Evolutionary conservation across 2,329 filamentous ascomycete genomes (phyloP), one percentile per base, ranked within the genome.

Genomic region (Diaporthe sp.): DNA sequence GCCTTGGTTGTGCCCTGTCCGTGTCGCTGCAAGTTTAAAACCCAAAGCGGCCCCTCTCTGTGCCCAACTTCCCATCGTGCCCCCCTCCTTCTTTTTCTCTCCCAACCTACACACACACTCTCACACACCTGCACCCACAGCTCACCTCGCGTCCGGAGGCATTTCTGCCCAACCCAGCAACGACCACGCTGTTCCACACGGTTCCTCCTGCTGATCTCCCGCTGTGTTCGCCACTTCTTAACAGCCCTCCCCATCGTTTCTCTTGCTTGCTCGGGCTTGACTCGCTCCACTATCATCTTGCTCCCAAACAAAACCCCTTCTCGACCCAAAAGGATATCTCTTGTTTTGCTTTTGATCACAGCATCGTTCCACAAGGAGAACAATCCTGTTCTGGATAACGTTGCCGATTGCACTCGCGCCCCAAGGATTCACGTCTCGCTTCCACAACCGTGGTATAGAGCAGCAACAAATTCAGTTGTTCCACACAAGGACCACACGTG

Each of bases 201-300:
- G 69, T 70, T 65, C 74, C 74, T 72, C 71, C 71, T 74, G 74
- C 63, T 75, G 74, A 75, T 75, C 74, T 75, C 72, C 74, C 74
- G 74, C 44, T 70, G 71, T 73, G 53, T 70, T 70, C 70, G 73
- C 73, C 73, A 75, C 73, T 59, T 74, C 72, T 75, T 73, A 63
- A 75, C 68, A 69, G 61, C 44, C 61, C 61, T 51, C 19, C 56
- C 63, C 59, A 53, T 63, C 12, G 35, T 32, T 47, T 25, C 25
- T 50, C 42, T 37, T 56, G 68, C 61, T 58, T 32, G 53, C 61
- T 51, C 59, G 59, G 73, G 66, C 72, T 56, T 70, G 47, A 69
- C 68, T 74, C 70, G 74, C 66, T 75, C 72, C 71, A 75, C 66
- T 39, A 27, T 47, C 50, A 58, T 53, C 73, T 72, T 72, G 59